Conservation (phyloP, 148 eudicot species). For the Chenopodium album region DNA sequence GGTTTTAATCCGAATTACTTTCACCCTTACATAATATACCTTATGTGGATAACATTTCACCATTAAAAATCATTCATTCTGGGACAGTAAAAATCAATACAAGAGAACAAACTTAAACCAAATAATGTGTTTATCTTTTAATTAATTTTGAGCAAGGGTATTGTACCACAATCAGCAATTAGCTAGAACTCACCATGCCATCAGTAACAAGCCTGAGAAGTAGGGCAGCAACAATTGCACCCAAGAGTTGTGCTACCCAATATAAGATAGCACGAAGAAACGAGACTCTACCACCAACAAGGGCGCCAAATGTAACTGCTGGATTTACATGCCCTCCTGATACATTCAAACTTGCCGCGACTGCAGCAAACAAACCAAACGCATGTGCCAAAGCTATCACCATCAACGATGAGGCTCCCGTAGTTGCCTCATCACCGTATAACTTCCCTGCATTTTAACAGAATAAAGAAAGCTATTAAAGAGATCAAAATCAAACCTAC, state of each 20-base stretch:
- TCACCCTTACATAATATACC: too few relatives aligned
- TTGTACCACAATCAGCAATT: background rate
- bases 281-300: conserved; percentile 82
- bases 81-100: too few relatives aligned
- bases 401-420: conserved; percentile 48
- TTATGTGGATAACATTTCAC: too few relatives aligned
- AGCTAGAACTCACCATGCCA: conserved; percentile 53
- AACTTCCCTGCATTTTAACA: conserved; percentile 49
- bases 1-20: too few relatives aligned
- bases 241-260: conserved; percentile 84
- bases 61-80: too few relatives aligned
- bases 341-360: conserved; percentile 70
- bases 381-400: conserved; percentile 73
- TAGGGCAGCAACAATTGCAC: conserved; percentile 65
- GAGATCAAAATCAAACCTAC: too few relatives aligned
- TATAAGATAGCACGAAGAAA: conserved; percentile 73
- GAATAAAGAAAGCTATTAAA: background rate
- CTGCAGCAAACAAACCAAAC: conserved; percentile 72
- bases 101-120: background rate
- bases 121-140: background rate
- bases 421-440: conserved; percentile 44
- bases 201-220: conserved; percentile 62
- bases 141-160: background rate
- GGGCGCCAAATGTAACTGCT: conserved; percentile 84
- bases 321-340: conserved; percentile 93